Evolutionary conservation across 164 flowering plant species (phyloP), one percentile per base, ranked within the genome.

Genomic region (Houttuynia cordata): DNA sequence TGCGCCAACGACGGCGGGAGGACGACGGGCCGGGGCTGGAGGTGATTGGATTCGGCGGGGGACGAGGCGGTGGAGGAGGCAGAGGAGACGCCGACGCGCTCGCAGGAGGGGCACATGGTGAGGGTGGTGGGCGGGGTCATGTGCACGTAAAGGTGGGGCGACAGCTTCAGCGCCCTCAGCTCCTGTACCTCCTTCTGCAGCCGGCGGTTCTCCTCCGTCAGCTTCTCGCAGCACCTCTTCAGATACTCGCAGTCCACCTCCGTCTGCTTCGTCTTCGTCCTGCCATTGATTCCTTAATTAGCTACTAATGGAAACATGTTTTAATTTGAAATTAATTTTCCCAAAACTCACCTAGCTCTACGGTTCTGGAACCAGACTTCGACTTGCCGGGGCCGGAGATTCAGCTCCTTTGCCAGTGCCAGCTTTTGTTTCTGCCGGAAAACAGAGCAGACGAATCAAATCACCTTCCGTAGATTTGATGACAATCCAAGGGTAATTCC

Each of bases 361-460:
- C 95, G 74, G 75, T 87, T 87, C 71, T 87, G 95, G 64, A 85
- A 87, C 95, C 95, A 87, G 0, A 87, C 95, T 66, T 87, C 95
- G 20, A 87, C 91, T 62, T 87, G 95, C 59, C 95, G 71, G 0
- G 91, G 86, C 13, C 89, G 70, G 21, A 87, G 78, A 13, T 82
- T 82, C 47, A 87, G 64, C 65, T 80, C 82, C 72, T 82, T 87
- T 0, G 95, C 91, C 79, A 87, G 71, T 14, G 91, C 87, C 66
- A 62, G 51, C 76, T 88, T 91, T 70, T 91, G 96, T 70, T 86
- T 91, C 97, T 91, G 84, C 61, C 60, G n/a, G 17, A 14, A n/a
- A 30, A 30, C 37, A 6, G 2, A 30, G 37, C 37, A n/a, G n/a
- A n/a, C n/a, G n/a, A n/a, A n/a, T n/a, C n/a, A n/a, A n/a, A n/a